These are phyloP conservation scores for Sistotremastrum niveocremeum DNA, from an alignment of 768 basidiomycete species.

Conservation along the genomic window DNA sequence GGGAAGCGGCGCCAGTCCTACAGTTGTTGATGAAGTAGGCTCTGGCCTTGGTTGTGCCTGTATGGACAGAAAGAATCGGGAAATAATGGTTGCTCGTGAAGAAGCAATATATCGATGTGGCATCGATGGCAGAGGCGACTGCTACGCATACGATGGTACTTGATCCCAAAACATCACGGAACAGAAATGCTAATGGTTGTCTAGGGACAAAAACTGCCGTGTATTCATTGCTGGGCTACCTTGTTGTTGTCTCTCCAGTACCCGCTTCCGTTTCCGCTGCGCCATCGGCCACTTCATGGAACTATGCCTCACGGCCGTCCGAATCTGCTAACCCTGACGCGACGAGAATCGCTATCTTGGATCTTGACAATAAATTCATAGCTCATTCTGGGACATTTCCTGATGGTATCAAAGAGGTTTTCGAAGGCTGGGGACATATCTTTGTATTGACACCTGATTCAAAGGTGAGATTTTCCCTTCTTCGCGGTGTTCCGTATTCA, in stretches of 20 bases:
- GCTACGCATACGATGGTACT: slow-evolving; percentile 85
- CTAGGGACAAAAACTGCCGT: slow-evolving; percentile 68
- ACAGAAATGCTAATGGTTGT: neutral
- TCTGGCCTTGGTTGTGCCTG: slow-evolving; percentile 72
- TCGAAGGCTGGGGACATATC: slow-evolving; percentile 70
- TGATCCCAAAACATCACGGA: slow-evolving; percentile 1
- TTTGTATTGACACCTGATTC: slow-evolving; percentile 73
- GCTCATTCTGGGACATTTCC: slow-evolving; percentile 73
- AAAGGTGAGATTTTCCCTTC: slow-evolving; percentile 31
- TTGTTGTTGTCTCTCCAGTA: slow-evolving; percentile 82
- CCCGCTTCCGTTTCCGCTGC: slow-evolving; percentile 48
- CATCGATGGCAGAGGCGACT: slow-evolving; percentile 67
- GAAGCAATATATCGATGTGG: slow-evolving; percentile 87
- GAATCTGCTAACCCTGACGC: slow-evolving; percentile 39
- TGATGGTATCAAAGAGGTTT: slow-evolving; percentile 70
- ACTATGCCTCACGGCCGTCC: slow-evolving; percentile 45
- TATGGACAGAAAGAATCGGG: slow-evolving; percentile 58
- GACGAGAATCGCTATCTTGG: slow-evolving; percentile 74
- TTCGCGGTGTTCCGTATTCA: neutral
- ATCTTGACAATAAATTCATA: slow-evolving; percentile 83
- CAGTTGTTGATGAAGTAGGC: slow-evolving; percentile 77
- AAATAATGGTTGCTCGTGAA: slow-evolving; percentile 77
- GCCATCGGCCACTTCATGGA: slow-evolving; percentile 56
- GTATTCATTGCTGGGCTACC: slow-evolving; percentile 65
- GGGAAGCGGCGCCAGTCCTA: slow-evolving; percentile 49